A percentile compares a stretch with the other conserved stretches of the same genome.
Conservation (phyloP, 2,329 filamentous ascomycete species). For the Didymella glomerata region DNA sequence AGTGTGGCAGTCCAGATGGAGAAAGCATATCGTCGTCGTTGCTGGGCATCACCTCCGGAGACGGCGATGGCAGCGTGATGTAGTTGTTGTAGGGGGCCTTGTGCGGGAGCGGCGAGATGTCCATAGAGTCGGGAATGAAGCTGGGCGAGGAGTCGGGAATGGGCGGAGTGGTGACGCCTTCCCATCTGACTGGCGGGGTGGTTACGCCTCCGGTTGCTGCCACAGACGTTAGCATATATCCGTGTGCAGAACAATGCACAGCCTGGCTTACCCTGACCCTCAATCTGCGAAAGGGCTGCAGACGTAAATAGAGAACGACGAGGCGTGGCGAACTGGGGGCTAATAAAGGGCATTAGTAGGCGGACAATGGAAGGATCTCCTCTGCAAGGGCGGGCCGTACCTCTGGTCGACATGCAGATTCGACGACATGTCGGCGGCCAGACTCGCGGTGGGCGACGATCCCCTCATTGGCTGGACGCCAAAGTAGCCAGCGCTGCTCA, state of each 20-base stretch:
- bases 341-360: conserved; percentile 59
- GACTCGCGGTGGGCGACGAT: conserved; percentile 87
- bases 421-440: conserved; percentile 93
- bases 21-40: conserved; percentile 57
- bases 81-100: conserved; percentile 71
- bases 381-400: conserved; percentile 60
- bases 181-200: conserved; percentile 60
- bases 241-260: conserved; percentile 11
- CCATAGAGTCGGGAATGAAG: conserved; percentile 79
- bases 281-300: conserved; percentile 68
- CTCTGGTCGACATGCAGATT: conserved; percentile 97
- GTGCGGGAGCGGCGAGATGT: conserved; percentile 88
- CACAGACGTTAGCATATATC: conserved; percentile 37
- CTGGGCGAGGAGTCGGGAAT: conserved; percentile 84
- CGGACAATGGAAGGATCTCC: conserved; percentile 23
- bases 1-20: conserved; percentile 44
- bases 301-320: conserved; percentile 84
- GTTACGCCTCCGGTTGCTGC: conserved; percentile 51
- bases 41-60: conserved; percentile 62
- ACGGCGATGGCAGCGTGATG: conserved; percentile 72
- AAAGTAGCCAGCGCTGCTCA: conserved; percentile 74
- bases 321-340: conserved; percentile 83
- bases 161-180: conserved; percentile 83
- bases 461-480: conserved; percentile 77
- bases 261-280: conserved; percentile 65